phyloP scores from a whole-genome alignment of 208 protist species.

The Leishmania martiniquensis region DNA sequence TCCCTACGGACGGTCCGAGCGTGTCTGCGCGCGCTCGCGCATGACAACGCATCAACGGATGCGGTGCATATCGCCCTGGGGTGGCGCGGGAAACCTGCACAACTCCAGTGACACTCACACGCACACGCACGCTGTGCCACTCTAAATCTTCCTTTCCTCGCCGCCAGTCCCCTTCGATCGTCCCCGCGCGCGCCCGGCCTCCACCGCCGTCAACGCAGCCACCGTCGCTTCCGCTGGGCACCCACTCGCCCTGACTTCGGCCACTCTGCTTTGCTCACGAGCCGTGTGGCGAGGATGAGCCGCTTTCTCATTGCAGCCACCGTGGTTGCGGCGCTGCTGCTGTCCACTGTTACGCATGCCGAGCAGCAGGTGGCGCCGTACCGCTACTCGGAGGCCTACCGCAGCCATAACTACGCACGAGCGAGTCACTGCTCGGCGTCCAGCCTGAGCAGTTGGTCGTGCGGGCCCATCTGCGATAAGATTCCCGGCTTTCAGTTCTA shows the following conservation, averaged over 20 bases:
- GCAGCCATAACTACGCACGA: conserved; percentile 12
- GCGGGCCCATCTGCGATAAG: not conserved
- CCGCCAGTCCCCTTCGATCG: not conserved
- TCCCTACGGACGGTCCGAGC: not conserved
- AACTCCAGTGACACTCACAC: too few species aligned
- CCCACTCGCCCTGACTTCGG: too few species aligned
- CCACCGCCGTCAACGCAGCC: too few species aligned
- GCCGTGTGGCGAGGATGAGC: not conserved
- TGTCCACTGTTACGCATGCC: not conserved
- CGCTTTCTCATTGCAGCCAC: not conserved
- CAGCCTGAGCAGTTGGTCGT: conserved; percentile 5
- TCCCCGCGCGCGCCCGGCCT: not conserved
- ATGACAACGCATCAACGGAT: too few species aligned
- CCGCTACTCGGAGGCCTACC: conserved; percentile 6
- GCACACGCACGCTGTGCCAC: conserved; percentile 1
- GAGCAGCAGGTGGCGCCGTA: conserved; percentile 7
- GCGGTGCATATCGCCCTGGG: not conserved
- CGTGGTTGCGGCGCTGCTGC: not conserved
- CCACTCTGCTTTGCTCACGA: not conserved
- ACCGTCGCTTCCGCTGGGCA: too few species aligned
- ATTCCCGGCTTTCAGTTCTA: conserved; percentile 19
- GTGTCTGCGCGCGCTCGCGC: not conserved
- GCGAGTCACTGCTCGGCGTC: conserved; percentile 7
- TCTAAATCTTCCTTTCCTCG: too few species aligned
- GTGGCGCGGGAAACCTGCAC: too few species aligned